Percentiles rank a stretch among this genome's conserved stretches.
Evolutionary conservation across 805 yeast species (phyloP).

Genomic region (Lipomyces orientalis): DNA sequence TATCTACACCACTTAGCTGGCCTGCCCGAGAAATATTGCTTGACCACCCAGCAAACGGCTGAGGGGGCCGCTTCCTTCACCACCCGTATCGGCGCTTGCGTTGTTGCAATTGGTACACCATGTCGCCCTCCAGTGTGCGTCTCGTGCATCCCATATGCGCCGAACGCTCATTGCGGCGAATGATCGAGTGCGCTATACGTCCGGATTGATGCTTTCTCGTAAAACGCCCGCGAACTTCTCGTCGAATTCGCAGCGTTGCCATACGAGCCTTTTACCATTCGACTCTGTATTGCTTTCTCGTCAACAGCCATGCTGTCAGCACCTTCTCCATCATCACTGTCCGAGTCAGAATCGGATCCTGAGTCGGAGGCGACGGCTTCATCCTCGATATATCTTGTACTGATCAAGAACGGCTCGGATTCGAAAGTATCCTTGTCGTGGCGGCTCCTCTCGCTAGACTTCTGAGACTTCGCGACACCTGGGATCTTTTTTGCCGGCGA

Average conservation of each 20-base stretch:
- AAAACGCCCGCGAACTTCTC: slow-evolving; percentile 3
- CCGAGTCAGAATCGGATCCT: neutral
- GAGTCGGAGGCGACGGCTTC: slow-evolving; percentile 8
- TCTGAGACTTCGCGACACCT: neutral
- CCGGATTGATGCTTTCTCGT: slow-evolving; percentile 3
- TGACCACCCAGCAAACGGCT: slow-evolving; percentile 13
- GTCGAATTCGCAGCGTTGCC: neutral
- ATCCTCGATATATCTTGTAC: slow-evolving; percentile 26
- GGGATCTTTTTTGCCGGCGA: neutral
- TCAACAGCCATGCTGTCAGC: neutral
- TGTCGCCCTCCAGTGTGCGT: neutral
- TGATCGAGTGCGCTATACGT: slow-evolving; percentile 7
- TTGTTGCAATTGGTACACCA: neutral
- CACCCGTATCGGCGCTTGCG: slow-evolving; percentile 10
- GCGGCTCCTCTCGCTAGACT: neutral
- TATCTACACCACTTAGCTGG: neutral
- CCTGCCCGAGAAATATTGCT: slow-evolving; percentile 17
- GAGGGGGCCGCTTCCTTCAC: slow-evolving; percentile 9
- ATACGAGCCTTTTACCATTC: neutral
- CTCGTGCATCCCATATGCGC: neutral
- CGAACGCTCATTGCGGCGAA: slow-evolving; percentile 5
- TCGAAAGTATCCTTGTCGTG: slow-evolving; percentile 3
- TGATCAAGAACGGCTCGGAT: slow-evolving; percentile 18
- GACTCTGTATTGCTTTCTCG: neutral
- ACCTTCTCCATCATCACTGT: neutral